phyloP scores from a whole-genome alignment of 768 basidiomycete genomes.

The Termitomyces sp. region DNA sequence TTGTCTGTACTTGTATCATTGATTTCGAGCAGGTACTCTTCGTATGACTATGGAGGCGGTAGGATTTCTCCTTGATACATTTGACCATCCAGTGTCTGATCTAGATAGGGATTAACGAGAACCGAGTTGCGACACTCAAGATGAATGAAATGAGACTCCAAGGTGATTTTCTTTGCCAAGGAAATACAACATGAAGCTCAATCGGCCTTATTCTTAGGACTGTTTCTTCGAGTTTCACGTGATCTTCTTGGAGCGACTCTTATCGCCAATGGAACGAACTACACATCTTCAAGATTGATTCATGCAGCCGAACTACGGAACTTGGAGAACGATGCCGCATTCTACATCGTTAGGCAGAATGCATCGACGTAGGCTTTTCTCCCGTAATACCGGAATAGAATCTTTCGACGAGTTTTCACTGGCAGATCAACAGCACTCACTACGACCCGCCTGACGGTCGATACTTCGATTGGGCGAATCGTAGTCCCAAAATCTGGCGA shows the following conservation, averaged over 20 bases:
- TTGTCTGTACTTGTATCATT: not conserved
- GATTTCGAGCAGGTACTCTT: constrained; percentile 28
- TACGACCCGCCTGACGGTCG: constrained; percentile 35
- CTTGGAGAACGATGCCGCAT: constrained; percentile 34
- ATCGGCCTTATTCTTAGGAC: constrained; percentile 22
- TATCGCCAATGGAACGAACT: constrained; percentile 46
- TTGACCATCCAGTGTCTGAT: not conserved
- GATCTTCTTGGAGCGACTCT: constrained; percentile 39
- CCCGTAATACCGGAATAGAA: not conserved
- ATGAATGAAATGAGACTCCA: constrained; percentile 52
- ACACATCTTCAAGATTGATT: constrained; percentile 36
- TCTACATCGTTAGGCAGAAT: constrained; percentile 46
- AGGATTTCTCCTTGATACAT: not conserved
- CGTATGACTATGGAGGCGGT: constrained; percentile 60
- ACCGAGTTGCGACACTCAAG: constrained; percentile 39
- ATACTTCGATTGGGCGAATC: constrained; percentile 34
- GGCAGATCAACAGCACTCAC: constrained; percentile 38
- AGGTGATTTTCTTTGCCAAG: constrained; percentile 23
- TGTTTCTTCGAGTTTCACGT: constrained; percentile 47
- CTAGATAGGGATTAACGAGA: constrained; percentile 44
- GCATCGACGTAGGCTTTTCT: constrained; percentile 28
- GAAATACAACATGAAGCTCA: not conserved
- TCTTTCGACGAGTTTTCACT: not conserved
- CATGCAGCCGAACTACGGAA: constrained; percentile 46
- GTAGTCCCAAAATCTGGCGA: constrained; percentile 32